Evolutionary conservation across 306 rosid genomes (phyloP), one percentile per base, ranked within the genome.

Genomic region (Cicer chorassanicum): DNA sequence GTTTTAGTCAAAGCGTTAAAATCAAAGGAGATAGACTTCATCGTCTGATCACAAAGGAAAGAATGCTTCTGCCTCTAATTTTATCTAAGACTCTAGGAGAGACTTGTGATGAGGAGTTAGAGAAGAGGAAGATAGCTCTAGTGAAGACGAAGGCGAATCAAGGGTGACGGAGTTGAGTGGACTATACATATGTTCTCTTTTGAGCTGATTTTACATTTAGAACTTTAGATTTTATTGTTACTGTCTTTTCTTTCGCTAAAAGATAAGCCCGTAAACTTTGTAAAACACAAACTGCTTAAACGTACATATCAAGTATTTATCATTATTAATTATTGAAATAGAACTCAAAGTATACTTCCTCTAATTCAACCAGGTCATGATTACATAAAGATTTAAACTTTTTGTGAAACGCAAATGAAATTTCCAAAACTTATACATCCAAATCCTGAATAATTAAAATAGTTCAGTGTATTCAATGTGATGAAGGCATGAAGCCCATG

Each of bases 251-350:
- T 34, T 36, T 36, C n/a, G 46, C 62, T 36, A 59, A 65, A 43
- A 34, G 16, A 64, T 51, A 71, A 71, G 59, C 13, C 13, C 6
- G 6, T 15, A 42, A 40, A 63, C 82, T 51, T 70, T 62, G 65
- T 64, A 46, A 44, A 79, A 56, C 41, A 46, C 9, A 67, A 67
- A 66, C 36, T 48, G 64, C 71, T 14, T 24, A 65, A 12, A 64
- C 21, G 13, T 15, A 57, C 45, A 13, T 8, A n/a, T 56, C 16
- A 36, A 64, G 57, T 69, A 66, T 73, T 73, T 10, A 38, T 73
- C 48, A 48, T 50, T 60, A 68, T 42, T 74, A 60, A 59, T 43
- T 46, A 8, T 15, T 46, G 14, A 54, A 71, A 42, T 16, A 62
- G 16, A 68, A 45, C 65, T 16, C 57, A 65, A 36, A 39, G 5